phyloP scores from a whole-genome alignment of 2,329 filamentous ascomycete genomes.

The Gnomoniopsis smithogilvyi region DNA sequence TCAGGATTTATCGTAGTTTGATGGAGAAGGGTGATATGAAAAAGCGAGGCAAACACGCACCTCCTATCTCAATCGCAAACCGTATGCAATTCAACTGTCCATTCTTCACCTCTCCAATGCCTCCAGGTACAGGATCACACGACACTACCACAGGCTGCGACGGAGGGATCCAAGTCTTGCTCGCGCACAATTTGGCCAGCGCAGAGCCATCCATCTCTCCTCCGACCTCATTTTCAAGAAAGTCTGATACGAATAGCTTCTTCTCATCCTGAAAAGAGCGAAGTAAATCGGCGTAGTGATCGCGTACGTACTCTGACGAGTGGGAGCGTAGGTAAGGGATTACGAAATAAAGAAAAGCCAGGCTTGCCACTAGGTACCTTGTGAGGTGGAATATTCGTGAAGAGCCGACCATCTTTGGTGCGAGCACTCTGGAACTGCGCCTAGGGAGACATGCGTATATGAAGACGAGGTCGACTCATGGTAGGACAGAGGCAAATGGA shows the following conservation, averaged over 20 bases:
- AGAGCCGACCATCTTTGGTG: constrained; percentile 24
- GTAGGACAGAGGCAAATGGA: not conserved
- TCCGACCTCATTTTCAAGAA: constrained; percentile 29
- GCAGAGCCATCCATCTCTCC: constrained; percentile 28
- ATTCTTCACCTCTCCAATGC: constrained; percentile 41
- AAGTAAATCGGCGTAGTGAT: constrained; percentile 23
- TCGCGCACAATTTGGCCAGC: constrained; percentile 32
- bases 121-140: constrained; percentile 40
- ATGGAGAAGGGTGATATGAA: constrained; percentile 15
- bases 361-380: constrained; percentile 22
- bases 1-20: constrained; percentile 18
- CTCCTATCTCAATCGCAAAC: constrained; percentile 45
- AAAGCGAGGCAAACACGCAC: constrained; percentile 26
- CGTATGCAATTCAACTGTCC: constrained; percentile 43
- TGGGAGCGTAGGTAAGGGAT: constrained; percentile 22
- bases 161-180: constrained; percentile 33
- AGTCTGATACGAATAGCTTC: constrained; percentile 31
- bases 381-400: constrained; percentile 25
- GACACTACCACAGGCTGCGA: constrained; percentile 35
- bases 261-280: constrained; percentile 30
- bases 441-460: not conserved
- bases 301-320: constrained; percentile 4
- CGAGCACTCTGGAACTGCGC: not conserved
- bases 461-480: not conserved
- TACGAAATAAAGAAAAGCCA: constrained; percentile 25